phyloP scores from a whole-genome alignment of 2,329 filamentous ascomycete genomes.

The Aureobasidium sp. region DNA sequence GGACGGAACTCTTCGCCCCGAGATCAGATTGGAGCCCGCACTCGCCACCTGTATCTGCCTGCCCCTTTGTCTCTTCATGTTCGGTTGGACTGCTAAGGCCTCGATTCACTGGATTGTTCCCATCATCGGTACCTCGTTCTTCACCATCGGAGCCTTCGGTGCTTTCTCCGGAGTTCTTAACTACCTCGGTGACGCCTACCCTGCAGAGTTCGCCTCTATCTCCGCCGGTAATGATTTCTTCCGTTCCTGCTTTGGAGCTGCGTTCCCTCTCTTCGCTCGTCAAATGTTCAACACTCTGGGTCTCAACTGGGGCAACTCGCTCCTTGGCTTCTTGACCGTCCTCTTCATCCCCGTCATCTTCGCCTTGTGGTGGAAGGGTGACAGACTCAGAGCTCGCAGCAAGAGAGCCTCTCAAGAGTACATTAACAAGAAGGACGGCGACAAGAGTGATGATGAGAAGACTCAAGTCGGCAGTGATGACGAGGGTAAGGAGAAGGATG shows the following conservation, averaged over 20 bases:
- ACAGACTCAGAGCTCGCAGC: constrained; percentile 13
- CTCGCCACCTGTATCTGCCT: constrained; percentile 44
- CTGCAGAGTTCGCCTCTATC: constrained; percentile 65
- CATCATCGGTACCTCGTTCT: constrained; percentile 39
- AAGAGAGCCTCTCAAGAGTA: constrained; percentile 10
- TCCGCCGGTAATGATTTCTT: constrained; percentile 72
- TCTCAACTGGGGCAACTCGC: constrained; percentile 17
- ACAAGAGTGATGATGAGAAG: constrained; percentile 16
- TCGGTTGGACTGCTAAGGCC: constrained; percentile 42
- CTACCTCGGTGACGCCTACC: constrained; percentile 71
- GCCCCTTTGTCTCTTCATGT: constrained; percentile 51
- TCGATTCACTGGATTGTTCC: constrained; percentile 46
- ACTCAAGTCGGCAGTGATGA: constrained; percentile 11
- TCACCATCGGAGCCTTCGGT: constrained; percentile 24
- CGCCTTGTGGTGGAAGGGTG: constrained; percentile 17
- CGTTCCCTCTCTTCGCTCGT: constrained; percentile 50
- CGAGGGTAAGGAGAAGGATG: not conserved
- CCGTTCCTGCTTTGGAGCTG: constrained; percentile 61
- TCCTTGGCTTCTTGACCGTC: constrained; percentile 19
- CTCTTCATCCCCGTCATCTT: constrained; percentile 16
- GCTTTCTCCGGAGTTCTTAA: constrained; percentile 36
- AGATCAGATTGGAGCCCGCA: constrained; percentile 42
- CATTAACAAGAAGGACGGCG: not conserved
- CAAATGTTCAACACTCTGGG: constrained; percentile 21
- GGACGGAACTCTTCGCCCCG: constrained; percentile 44